Evolutionary conservation across 2,329 filamentous ascomycete species (phyloP), one percentile per base, ranked within the genome.

Genomic region (Fusarium domesticum): DNA sequence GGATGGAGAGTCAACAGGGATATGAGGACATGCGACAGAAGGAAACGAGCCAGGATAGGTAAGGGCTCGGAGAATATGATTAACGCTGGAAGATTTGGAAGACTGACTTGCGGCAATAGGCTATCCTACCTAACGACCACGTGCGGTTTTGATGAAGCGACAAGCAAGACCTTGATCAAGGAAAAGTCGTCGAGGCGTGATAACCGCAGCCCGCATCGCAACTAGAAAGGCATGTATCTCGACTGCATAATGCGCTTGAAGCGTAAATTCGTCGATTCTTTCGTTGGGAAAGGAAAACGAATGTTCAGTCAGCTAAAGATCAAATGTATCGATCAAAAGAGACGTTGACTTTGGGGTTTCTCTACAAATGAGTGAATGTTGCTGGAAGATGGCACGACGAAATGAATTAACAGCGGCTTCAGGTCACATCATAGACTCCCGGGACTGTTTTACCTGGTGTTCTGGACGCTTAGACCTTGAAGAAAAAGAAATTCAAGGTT

Each of bases 1-100:
- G 85, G 83, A 84, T 87, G 59, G 77, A 82, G 57, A 88, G 86
- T 62, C 83, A 89, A 65, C 75, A 85, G 54, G 78, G 82, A 50
- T 92, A 95, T 66, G 82, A 87, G 59, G 78, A 80, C 48, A 77
- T 89, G 62, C 85, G 84, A 69, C 76, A 78, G 60, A 76, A 78
- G 62, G 78, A 90, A 63, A 79, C 81, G 35, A 77, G 75, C 39
- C 83, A 86, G 58, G 87, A 89, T 57, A 92, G 87, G 90, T 96
- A 70, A 78, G 84, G 78, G 37, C 6, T 8, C 6, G 6, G 6
- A 32, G 16, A 5, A 12, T 12, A 3, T 5, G 15, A 17, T 6
- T n/a, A 17, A 10, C 15, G 14, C 2, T 14, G 14, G 2, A 20
- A 20, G 2, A 2, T n/a, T n/a, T 20, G 17, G 10, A 10, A 14